Evolutionary conservation across 108 stramenopile genomes (phyloP).

Genomic region (Stephanodiscus minutulus): DNA sequence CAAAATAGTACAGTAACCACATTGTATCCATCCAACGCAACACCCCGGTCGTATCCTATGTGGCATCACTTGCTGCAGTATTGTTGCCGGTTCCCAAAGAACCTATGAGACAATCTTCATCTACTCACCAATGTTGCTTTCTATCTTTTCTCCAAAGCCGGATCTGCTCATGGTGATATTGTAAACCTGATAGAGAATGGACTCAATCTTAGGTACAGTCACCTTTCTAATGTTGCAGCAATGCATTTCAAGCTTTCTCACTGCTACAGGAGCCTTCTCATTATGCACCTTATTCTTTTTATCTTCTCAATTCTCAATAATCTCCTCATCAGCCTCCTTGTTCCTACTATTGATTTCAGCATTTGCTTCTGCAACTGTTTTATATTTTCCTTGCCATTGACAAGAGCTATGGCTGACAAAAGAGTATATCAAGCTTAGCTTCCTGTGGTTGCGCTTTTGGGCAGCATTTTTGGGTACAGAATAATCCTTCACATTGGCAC

Average conservation of each 20-base stretch:
- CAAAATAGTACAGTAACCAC: no score
- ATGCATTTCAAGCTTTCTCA: neutral
- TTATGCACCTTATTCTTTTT: neutral
- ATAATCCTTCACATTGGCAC: no score
- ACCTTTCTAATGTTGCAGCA: neutral
- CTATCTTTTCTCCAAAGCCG: neutral
- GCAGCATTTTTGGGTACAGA: no score
- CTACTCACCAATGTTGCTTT: neutral
- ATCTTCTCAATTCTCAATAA: neutral
- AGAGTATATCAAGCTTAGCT: no score
- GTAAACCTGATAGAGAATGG: neutral
- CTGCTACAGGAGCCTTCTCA: neutral
- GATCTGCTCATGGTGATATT: no score
- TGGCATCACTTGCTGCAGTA: no score
- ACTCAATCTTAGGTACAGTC: neutral
- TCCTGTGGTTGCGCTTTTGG: no score
- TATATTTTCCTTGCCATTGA: slow-evolving; percentile 7
- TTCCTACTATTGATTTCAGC: neutral
- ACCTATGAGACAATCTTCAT: slow-evolving; percentile 3
- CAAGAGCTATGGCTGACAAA: no score
- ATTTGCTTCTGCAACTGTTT: neutral
- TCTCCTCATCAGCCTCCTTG: neutral
- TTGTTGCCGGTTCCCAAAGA: no score
- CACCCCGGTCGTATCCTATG: no score
- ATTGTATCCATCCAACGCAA: no score